Evolutionary conservation across 2,329 filamentous ascomycete genomes (phyloP).

Genomic region (Aulographum hederae): DNA sequence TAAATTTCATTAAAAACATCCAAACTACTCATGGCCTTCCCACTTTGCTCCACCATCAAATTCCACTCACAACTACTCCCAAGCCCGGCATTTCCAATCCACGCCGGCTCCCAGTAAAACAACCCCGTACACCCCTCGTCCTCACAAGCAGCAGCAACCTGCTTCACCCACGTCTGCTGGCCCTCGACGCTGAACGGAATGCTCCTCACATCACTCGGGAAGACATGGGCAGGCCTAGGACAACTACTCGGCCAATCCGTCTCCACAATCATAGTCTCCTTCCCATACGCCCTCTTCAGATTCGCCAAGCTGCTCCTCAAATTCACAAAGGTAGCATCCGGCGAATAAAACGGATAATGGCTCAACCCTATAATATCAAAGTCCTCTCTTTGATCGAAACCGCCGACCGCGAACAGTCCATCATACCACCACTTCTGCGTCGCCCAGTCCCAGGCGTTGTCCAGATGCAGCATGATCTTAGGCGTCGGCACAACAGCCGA

Average conservation of each 20-base stretch:
- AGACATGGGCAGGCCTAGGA: too few relatives aligned
- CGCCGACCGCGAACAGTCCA: slow-evolving; percentile 6
- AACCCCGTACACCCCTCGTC: too few relatives aligned
- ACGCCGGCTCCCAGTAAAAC: slow-evolving; percentile 16
- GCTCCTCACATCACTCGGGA: too few relatives aligned
- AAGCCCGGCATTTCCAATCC: too few relatives aligned
- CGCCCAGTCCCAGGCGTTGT: slow-evolving; percentile 15
- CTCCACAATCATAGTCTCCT: slow-evolving; percentile 7
- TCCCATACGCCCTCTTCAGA: slow-evolving; percentile 10
- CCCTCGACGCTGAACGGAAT: too few relatives aligned
- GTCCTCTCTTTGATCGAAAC: neutral
- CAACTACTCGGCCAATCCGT: neutral
- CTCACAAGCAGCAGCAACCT: too few relatives aligned
- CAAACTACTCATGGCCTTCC: too few relatives aligned
- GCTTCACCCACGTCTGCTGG: too few relatives aligned
- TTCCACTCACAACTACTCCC: too few relatives aligned
- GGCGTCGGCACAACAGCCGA: slow-evolving; percentile 12
- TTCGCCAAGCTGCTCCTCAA: slow-evolving; percentile 10
- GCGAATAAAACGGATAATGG: slow-evolving; percentile 16
- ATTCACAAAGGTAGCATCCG: slow-evolving; percentile 11
- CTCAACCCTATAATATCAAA: slow-evolving; percentile 12
- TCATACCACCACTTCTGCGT: slow-evolving; percentile 14
- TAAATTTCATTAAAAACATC: too few relatives aligned
- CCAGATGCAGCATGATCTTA: slow-evolving; percentile 14
- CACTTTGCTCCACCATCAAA: too few relatives aligned